phyloP scores from a whole-genome alignment of 2,329 filamentous ascomycete species.

The Monilinia vaccinii-corymbosi region DNA sequence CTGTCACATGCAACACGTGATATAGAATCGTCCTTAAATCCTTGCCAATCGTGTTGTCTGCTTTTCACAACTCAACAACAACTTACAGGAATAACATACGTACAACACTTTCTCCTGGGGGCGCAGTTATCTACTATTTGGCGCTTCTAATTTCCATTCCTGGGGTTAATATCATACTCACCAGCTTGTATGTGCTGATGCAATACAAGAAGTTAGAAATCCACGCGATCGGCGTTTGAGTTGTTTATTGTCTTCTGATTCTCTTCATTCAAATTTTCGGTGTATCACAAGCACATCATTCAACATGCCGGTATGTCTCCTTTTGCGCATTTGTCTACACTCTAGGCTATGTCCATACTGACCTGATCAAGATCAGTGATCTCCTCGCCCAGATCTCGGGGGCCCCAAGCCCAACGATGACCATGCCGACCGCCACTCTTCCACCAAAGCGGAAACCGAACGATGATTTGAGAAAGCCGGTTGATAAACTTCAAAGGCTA shows the following conservation, averaged over 20 bases:
- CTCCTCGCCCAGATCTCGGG: slow-evolving; percentile 55
- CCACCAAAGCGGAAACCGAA: slow-evolving; percentile 49
- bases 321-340: not conserved
- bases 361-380: slow-evolving; percentile 40
- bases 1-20: not conserved
- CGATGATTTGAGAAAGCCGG: slow-evolving; percentile 36
- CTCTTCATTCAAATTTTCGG: not conserved
- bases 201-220: slow-evolving; percentile 8
- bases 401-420: slow-evolving; percentile 23
- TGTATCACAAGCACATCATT: slow-evolving; percentile 7
- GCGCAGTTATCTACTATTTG: not conserved
- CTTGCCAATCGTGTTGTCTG: not conserved
- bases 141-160: not conserved
- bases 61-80: slow-evolving; percentile 4
- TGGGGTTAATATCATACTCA: not conserved
- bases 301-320: slow-evolving; percentile 24
- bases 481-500: slow-evolving; percentile 36
- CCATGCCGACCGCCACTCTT: slow-evolving; percentile 25
- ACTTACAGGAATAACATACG: slow-evolving; percentile 1
- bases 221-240: slow-evolving; percentile 18
- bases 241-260: slow-evolving; percentile 6
- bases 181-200: slow-evolving; percentile 14
- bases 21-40: slow-evolving; percentile 1
- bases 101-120: not conserved
- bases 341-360: slow-evolving; percentile 14